These are phyloP conservation scores for Leucoagaricus sp. DNA, from an alignment of 1,284 basidiomycete species.

Conservation along the genomic window DNA sequence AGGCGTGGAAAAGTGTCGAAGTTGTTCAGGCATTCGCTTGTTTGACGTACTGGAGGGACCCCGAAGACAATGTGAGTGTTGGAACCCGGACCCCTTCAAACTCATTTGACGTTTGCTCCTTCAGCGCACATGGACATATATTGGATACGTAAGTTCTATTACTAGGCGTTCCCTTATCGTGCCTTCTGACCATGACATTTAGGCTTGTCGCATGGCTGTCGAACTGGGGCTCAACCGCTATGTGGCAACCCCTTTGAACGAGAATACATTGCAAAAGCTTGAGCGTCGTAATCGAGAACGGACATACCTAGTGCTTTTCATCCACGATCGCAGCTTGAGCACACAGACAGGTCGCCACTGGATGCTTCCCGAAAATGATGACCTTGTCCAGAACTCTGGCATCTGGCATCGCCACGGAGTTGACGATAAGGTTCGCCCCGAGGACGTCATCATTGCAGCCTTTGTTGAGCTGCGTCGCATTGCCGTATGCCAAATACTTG, in stretches of 20 bases:
- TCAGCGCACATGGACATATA: constrained; percentile 81
- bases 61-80: constrained; percentile 67
- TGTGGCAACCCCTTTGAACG: constrained; percentile 50
- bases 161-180: constrained; percentile 13
- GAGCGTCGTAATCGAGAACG: constrained; percentile 82
- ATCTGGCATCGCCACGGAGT: constrained; percentile 71
- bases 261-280: constrained; percentile 61
- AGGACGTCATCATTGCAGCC: constrained; percentile 77
- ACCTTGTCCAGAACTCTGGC: constrained; percentile 59
- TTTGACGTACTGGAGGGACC: constrained; percentile 86
- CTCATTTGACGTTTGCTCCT: constrained; percentile 19
- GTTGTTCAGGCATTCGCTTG: constrained; percentile 84
- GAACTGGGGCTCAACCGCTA: constrained; percentile 77
- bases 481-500: constrained; percentile 49
- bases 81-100: constrained; percentile 11
- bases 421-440: constrained; percentile 54
- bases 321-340: constrained; percentile 80
- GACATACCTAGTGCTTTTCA: constrained; percentile 80
- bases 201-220: constrained; percentile 86
- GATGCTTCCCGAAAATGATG: constrained; percentile 82
- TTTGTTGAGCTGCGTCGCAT: constrained; percentile 75
- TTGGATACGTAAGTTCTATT: constrained; percentile 65
- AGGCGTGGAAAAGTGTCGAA: constrained; percentile 76
- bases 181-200: constrained; percentile 17
- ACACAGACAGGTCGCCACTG: constrained; percentile 81